Percentiles rank a stretch among this genome's conserved stretches.
Conservation (phyloP, 2,329 filamentous ascomycete species). For the Apiospora hydei region DNA sequence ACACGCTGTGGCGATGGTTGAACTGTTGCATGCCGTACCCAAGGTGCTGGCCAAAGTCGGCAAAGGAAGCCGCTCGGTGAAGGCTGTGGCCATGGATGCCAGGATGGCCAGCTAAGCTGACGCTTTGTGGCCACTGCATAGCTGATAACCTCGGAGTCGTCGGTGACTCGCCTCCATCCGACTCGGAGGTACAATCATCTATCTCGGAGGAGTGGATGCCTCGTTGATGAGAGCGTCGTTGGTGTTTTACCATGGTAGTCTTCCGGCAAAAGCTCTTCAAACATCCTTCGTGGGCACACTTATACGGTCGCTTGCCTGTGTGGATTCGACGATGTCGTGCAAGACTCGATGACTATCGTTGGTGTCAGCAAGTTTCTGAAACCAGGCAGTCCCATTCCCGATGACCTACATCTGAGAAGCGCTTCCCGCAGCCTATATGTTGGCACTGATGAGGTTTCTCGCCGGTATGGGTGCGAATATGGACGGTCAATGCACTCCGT, state of each 20-base stretch:
- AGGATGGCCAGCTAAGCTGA: constrained; percentile 48
- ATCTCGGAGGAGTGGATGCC: constrained; percentile 63
- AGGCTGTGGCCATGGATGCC: constrained; percentile 48
- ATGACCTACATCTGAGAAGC: constrained; percentile 71
- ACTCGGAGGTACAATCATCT: constrained; percentile 63
- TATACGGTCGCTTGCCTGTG: constrained; percentile 71
- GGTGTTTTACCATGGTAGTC: constrained; percentile 75
- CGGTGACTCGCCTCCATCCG: constrained; percentile 65
- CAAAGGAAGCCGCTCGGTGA: constrained; percentile 62
- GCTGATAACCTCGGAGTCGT: constrained; percentile 62
- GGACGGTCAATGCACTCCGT: constrained; percentile 72
- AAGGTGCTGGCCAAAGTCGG: constrained; percentile 61
- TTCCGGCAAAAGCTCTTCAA: constrained; percentile 75
- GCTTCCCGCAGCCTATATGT: constrained; percentile 70
- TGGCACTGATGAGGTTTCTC: constrained; percentile 76
- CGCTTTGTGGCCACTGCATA: constrained; percentile 57
- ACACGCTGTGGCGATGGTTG: constrained; percentile 57
- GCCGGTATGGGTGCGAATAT: constrained; percentile 74
- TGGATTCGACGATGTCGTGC: constrained; percentile 71
- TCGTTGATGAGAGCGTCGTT: constrained; percentile 67
- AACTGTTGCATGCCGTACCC: constrained; percentile 52
- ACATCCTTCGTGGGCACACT: constrained; percentile 67
- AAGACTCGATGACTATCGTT: constrained; percentile 66
- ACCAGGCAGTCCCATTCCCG: background rate
- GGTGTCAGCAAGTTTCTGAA: constrained; percentile 41